Evolutionary conservation across 2,329 filamentous ascomycete species (phyloP).

Genomic region (Pseudogymnoascus sp.): DNA sequence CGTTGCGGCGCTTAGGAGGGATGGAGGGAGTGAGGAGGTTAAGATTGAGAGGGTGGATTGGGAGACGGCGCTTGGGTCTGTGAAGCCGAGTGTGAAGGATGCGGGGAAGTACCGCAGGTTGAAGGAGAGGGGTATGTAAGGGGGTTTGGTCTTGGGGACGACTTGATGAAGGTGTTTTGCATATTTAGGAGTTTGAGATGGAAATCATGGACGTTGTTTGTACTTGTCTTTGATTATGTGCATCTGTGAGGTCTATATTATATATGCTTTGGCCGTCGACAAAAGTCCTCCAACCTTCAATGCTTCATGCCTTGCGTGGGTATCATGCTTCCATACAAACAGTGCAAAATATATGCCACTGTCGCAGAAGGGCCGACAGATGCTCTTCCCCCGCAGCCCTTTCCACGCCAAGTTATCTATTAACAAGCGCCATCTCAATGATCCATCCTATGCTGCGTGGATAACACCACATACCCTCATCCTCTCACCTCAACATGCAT

Average conservation of each 20-base stretch:
- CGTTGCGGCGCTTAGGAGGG: conserved; percentile 28
- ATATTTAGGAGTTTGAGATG: background rate
- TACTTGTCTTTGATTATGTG: background rate
- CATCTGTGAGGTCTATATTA: background rate
- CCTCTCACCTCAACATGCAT: background rate
- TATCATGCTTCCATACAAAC: conserved; percentile 6
- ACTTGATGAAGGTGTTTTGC: background rate
- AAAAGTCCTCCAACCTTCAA: background rate
- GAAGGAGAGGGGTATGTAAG: conserved; percentile 29
- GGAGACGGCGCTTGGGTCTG: conserved; percentile 27
- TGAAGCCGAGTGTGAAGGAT: conserved; percentile 30
- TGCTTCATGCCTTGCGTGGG: background rate
- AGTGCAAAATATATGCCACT: background rate
- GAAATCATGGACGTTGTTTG: background rate
- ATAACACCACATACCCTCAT: background rate
- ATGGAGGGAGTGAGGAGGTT: conserved; percentile 18
- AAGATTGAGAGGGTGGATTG: conserved; percentile 26
- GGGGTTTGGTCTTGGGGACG: background rate
- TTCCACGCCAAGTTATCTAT: background rate
- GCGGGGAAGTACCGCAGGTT: conserved; percentile 28
- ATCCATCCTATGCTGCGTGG: background rate
- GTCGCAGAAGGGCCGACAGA: background rate
- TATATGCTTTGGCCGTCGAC: background rate
- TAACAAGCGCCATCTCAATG: background rate
- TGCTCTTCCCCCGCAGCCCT: background rate